Conservation (phyloP, 768 basidiomycete species). For the Coprinopsis cinerea region DNA sequence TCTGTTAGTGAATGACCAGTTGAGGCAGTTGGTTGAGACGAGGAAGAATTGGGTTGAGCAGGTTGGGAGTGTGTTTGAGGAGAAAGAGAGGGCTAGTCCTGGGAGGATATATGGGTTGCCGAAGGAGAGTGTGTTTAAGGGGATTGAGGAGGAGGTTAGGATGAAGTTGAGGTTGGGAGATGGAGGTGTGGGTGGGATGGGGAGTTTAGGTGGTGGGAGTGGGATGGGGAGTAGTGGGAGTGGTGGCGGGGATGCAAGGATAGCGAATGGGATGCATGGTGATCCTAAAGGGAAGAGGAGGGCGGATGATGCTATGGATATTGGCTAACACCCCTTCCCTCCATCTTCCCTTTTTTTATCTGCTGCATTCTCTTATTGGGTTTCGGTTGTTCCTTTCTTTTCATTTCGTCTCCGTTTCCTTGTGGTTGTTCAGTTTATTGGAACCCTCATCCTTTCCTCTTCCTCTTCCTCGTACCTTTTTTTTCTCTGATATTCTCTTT, state of each 20-base stretch:
- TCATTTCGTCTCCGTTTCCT: not conserved
- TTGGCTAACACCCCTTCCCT: conserved; percentile 39
- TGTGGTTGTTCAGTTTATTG: too few species aligned
- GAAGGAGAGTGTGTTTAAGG: conserved; percentile 66
- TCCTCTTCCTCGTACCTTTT: too few species aligned
- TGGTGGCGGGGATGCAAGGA: not conserved
- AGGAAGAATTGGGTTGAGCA: conserved; percentile 73
- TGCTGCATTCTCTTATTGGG: too few species aligned
- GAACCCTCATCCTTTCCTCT: too few species aligned
- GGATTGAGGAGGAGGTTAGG: conserved; percentile 60
- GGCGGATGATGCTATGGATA: conserved; percentile 61
- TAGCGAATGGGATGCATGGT: conserved; percentile 20
- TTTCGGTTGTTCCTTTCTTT: not conserved
- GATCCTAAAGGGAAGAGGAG: conserved; percentile 45
- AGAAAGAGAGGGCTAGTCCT: conserved; percentile 58
- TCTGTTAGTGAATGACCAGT: conserved; percentile 58
- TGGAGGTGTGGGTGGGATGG: conserved; percentile 1
- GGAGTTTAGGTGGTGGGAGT: conserved; percentile 4
- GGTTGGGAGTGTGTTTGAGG: conserved; percentile 71
- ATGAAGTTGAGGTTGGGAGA: conserved; percentile 24
- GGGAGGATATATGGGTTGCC: conserved; percentile 81
- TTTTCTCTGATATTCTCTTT: too few species aligned
- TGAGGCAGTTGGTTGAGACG: conserved; percentile 69
- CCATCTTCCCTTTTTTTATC: too few species aligned
- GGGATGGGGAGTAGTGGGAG: conserved; percentile 12